Base-by-base conservation (phyloP, 495 filamentous ascomycete genomes). In the Penicillium bialowiezense region DNA sequence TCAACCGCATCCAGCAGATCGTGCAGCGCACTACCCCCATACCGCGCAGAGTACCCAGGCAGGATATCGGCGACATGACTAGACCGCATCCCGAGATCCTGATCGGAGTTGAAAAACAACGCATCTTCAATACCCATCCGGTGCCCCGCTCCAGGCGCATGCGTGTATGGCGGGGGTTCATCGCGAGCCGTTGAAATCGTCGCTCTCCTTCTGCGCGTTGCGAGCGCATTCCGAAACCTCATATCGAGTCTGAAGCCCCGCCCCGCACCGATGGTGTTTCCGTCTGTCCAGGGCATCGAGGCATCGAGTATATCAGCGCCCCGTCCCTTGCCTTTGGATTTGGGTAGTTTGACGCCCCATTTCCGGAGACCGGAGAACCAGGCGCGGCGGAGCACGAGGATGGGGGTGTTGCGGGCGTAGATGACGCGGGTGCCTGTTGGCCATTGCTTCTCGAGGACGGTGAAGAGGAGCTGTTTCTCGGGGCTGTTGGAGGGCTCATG, bases 1-100 rank as follows among this genome's bases (percentile, higher is more conserved):
- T 63, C 60, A 35, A 63, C 51, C 1, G 60, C 60, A 26, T 63
- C 60, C 0, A 63, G 51, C 2, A 63, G 28, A 23, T 63, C 60
- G 1, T 54, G 54, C 13, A 63, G 12, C 2, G 51, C 48, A 26
- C 23, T 26, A 3, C 23, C 23, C 23, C 23, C 23, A 26, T 4
- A 26, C 8, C 23, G 23, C 23, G 23, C 23, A 26, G 23, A 26
- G 23, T 26, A 26, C 3, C 23, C 23, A 3, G 23, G 23, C 23
- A 26, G 8, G n/a, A n/a, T n/a, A n/a, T n/a, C n/a, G 8, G 23
- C 23, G 4, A 4, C 23, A 26, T 26, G 3, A 3, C 23, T 26
- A 3, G 23, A 26, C 23, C 23, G 8, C 3, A 26, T 8, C 3
- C 8, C 23, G 8, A 4, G 4, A 26, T 26, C 23, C 23, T 8